Conservation (phyloP, 1,284 basidiomycete genomes). For the Ustilago sp. region DNA sequence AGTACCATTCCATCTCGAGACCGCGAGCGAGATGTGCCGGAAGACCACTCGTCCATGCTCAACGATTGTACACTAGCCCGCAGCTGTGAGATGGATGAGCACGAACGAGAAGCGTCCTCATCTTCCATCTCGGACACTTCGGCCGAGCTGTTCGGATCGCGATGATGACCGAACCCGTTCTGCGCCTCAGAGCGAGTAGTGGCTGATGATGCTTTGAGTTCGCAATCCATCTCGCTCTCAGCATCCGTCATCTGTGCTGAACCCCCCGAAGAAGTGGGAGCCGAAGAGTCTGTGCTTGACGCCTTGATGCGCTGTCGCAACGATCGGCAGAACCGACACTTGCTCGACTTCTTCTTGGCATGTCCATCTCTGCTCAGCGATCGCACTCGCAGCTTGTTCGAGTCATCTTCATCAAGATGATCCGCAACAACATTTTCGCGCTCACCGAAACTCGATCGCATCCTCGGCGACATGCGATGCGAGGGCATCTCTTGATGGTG, state of each 20-base stretch:
- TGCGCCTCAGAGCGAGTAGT: background rate
- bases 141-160: constrained; percentile 15
- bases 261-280: constrained; percentile 32
- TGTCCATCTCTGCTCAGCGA: constrained; percentile 46
- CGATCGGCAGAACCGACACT: constrained; percentile 47
- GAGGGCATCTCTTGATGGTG: constrained; percentile 19
- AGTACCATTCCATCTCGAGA: constrained; percentile 23
- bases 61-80: constrained; percentile 44
- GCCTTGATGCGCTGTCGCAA: constrained; percentile 38
- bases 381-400: constrained; percentile 21
- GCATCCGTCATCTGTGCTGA: constrained; percentile 48
- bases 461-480: constrained; percentile 18
- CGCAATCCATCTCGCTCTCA: constrained; percentile 22
- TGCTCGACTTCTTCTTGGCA: constrained; percentile 50
- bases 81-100: constrained; percentile 22
- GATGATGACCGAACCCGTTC: background rate
- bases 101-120: constrained; percentile 21
- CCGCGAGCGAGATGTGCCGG: constrained; percentile 21
- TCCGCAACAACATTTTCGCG: constrained; percentile 13
- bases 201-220: constrained; percentile 1
- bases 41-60: constrained; percentile 36
- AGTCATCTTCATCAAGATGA: constrained; percentile 34
- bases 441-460: constrained; percentile 20
- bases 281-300: constrained; percentile 23
- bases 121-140: constrained; percentile 41